Conservation (phyloP, 805 yeast genomes). For the Metschnikowia matae region DNA sequence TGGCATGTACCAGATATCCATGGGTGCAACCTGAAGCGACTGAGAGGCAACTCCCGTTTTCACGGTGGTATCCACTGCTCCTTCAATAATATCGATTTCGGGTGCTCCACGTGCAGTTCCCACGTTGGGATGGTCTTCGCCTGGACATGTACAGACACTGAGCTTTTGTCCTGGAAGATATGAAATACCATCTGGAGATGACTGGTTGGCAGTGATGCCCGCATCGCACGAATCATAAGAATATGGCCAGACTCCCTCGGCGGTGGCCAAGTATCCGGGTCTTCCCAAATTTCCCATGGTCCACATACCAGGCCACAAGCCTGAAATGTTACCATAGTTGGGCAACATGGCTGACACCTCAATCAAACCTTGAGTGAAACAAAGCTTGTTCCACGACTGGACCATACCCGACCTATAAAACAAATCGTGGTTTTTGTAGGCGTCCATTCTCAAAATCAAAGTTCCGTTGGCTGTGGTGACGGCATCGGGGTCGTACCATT, state of each 20-base stretch:
- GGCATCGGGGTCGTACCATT: constrained; percentile 44
- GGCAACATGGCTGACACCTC: constrained; percentile 31
- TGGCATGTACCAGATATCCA: constrained; percentile 42
- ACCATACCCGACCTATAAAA: constrained; percentile 39
- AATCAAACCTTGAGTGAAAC: constrained; percentile 31
- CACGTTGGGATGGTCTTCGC: constrained; percentile 35
- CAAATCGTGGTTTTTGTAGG: constrained; percentile 32
- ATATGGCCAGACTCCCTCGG: constrained; percentile 41
- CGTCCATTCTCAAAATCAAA: constrained; percentile 34
- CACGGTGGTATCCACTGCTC: constrained; percentile 16
- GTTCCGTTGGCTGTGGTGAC: constrained; percentile 39
- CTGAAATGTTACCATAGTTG: constrained; percentile 27
- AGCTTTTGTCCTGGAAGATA: constrained; percentile 36
- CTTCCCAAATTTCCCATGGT: constrained; percentile 36
- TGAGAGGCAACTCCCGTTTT: constrained; percentile 28
- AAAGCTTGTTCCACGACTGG: constrained; percentile 38
- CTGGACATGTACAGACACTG: constrained; percentile 30
- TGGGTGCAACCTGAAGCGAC: constrained; percentile 42
- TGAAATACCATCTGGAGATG: constrained; percentile 37
- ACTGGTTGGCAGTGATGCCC: constrained; percentile 37
- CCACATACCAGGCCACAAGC: constrained; percentile 41
- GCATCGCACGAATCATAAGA: constrained; percentile 35
- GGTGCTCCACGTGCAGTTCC: constrained; percentile 40
- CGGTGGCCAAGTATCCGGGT: constrained; percentile 33
- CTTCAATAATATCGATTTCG: constrained; percentile 25